Evolutionary conservation across 2,329 filamentous ascomycete genomes (phyloP).

Genomic region (Aspergillus sp.): DNA sequence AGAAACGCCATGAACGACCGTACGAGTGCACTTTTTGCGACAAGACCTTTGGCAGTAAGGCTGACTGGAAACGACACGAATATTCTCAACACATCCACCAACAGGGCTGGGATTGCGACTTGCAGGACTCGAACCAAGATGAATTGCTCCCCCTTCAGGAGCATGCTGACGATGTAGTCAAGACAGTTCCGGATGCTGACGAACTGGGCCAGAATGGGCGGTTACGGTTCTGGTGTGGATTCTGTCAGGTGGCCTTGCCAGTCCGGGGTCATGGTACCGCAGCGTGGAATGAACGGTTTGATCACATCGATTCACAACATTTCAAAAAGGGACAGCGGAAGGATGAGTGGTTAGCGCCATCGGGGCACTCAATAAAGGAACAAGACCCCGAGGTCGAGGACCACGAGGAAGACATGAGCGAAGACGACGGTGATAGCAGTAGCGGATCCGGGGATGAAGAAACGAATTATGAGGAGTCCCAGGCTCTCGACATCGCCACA

Average conservation of each 20-base stretch:
- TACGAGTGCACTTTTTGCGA: constrained; percentile 77
- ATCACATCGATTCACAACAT: constrained; percentile 63
- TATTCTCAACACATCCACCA: constrained; percentile 65
- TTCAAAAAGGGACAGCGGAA: constrained; percentile 33
- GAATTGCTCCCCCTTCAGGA: constrained; percentile 46
- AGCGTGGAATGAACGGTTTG: constrained; percentile 53
- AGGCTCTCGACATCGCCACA: background rate
- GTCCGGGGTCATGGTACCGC: constrained; percentile 44
- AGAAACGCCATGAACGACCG: constrained; percentile 70
- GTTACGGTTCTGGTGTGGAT: constrained; percentile 76
- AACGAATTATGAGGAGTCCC: background rate
- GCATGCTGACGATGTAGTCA: constrained; percentile 13
- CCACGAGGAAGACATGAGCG: background rate
- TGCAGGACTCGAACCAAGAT: constrained; percentile 21
- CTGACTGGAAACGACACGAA: constrained; percentile 90
- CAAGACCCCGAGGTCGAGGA: background rate
- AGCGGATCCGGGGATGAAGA: background rate
- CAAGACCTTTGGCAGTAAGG: constrained; percentile 81
- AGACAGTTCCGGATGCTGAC: no score
- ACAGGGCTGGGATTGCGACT: constrained; percentile 64
- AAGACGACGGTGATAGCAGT: background rate
- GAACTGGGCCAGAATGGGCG: constrained; percentile 55
- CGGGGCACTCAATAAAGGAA: constrained; percentile 16
- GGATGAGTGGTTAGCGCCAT: constrained; percentile 24
- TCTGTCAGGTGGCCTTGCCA: constrained; percentile 56